Conservation (phyloP, 805 yeast genomes). For the Lipomyces spencermartinsiae region DNA sequence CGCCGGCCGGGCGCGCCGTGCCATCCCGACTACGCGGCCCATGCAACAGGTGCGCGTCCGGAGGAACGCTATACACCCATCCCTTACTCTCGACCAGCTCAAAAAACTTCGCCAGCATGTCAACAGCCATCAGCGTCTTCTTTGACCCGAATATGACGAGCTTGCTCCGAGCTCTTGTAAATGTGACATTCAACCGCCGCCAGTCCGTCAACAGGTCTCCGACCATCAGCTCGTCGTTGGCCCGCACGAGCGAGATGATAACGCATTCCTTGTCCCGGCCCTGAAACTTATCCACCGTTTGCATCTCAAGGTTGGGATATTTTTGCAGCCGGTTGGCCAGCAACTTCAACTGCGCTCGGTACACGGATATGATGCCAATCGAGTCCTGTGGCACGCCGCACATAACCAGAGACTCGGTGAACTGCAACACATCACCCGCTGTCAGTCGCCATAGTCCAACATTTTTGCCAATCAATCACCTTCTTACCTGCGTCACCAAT, state of each 20-base stretch:
- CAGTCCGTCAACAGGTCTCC: conserved; percentile 87
- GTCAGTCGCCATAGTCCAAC: no score
- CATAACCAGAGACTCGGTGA: conserved; percentile 61
- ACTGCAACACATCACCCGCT: conserved; percentile 28
- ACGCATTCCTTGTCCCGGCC: conserved; percentile 95
- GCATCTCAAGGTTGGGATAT: conserved; percentile 64
- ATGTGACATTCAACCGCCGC: conserved; percentile 92
- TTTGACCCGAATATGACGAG: conserved; percentile 83
- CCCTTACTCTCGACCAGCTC: conserved; percentile 58
- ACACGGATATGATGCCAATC: conserved; percentile 89
- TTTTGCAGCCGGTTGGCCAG: conserved; percentile 48
- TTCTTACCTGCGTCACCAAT: conserved; percentile 55
- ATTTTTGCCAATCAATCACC: neutral
- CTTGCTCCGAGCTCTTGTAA: conserved; percentile 87
- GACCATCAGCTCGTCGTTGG: conserved; percentile 66
- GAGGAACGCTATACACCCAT: conserved; percentile 70
- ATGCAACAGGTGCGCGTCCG: conserved; percentile 30
- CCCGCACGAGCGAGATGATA: conserved; percentile 85
- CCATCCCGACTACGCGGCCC: neutral
- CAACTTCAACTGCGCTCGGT: conserved; percentile 76
- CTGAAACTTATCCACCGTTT: conserved; percentile 95
- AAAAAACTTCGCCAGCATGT: conserved; percentile 65
- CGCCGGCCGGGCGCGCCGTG: neutral
- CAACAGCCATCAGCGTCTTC: conserved; percentile 60
- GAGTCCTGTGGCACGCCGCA: conserved; percentile 65